These are phyloP conservation scores for Pleurotus ostreatus DNA, from an alignment of 768 basidiomycete genomes.

Conservation along the genomic window DNA sequence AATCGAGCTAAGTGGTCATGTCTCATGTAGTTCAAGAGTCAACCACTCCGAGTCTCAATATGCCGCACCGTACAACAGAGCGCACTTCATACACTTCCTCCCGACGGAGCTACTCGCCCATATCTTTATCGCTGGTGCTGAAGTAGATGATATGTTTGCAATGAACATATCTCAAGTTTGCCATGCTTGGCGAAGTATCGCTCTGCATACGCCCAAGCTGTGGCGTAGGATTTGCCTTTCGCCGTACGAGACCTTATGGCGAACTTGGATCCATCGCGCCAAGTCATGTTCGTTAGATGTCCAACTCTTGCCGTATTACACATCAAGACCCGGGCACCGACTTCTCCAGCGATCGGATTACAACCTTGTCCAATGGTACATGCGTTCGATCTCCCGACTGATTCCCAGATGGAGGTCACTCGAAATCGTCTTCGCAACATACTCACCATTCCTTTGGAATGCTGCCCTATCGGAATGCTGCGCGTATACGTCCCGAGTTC, in stretches of 20 bases:
- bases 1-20: neutral
- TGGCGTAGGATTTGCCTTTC: slow-evolving; percentile 60
- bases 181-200: slow-evolving; percentile 56
- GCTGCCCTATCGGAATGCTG: slow-evolving; percentile 57
- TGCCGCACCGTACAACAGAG: slow-evolving; percentile 8
- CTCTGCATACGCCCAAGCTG: slow-evolving; percentile 54
- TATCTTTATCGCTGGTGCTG: slow-evolving; percentile 58
- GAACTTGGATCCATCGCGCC: slow-evolving; percentile 56
- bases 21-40: neutral
- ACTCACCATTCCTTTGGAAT: slow-evolving; percentile 66
- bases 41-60: neutral
- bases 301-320: slow-evolving; percentile 35
- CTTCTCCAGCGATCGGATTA: slow-evolving; percentile 31
- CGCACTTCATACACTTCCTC: slow-evolving; percentile 52
- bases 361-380: slow-evolving; percentile 53
- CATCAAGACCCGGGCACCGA: slow-evolving; percentile 18
- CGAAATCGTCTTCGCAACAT: slow-evolving; percentile 48
- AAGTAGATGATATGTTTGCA: slow-evolving; percentile 54
- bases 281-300: slow-evolving; percentile 61
- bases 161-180: slow-evolving; percentile 68
- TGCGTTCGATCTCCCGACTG: slow-evolving; percentile 52
- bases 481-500: slow-evolving; percentile 25
- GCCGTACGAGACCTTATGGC: slow-evolving; percentile 54
- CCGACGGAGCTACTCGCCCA: slow-evolving; percentile 62
- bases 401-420: slow-evolving; percentile 61